Conservation (phyloP, 2,329 filamentous ascomycete species). For the Calcarisporium arbuscula region DNA sequence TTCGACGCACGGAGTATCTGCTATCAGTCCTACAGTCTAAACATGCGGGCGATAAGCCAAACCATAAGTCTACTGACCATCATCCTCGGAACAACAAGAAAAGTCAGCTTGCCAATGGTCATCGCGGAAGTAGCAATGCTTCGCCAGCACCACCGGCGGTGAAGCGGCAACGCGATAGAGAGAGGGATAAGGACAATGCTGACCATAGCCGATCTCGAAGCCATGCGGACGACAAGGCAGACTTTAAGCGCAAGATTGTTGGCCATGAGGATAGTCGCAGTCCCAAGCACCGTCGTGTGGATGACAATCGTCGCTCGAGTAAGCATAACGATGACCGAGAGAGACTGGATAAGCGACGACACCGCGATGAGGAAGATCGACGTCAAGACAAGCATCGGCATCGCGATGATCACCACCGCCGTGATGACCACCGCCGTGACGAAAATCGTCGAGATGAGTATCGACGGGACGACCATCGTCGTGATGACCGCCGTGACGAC, state of each 20-base stretch:
- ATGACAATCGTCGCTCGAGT: constrained; percentile 32
- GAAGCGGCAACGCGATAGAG: constrained; percentile 41
- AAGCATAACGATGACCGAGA: constrained; percentile 31
- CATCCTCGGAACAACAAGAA: constrained; percentile 96
- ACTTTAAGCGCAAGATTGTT: constrained; percentile 56
- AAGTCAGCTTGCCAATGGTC: constrained; percentile 47
- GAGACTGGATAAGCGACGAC: constrained; percentile 22
- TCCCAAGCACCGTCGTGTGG: constrained; percentile 35
- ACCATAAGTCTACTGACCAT: constrained; percentile 78
- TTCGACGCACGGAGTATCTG: constrained; percentile 89
- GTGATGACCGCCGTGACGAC: constrained; percentile 14
- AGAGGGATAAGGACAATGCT: constrained; percentile 37
- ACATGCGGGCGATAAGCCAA: constrained; percentile 68
- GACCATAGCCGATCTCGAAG: constrained; percentile 47
- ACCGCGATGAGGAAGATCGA: constrained; percentile 24
- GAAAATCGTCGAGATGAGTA: constrained; percentile 16
- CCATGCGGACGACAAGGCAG: constrained; percentile 46
- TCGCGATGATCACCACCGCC: constrained; percentile 26
- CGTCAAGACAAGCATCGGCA: constrained; percentile 27
- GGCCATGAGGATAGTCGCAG: constrained; percentile 37
- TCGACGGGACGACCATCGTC: constrained; percentile 14
- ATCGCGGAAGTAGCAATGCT: constrained; percentile 60
- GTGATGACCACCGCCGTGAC: constrained; percentile 16
- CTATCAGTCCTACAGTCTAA: constrained; percentile 88
- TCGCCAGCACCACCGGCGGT: constrained; percentile 56